Conservation (phyloP, 768 basidiomycete species). For the Macrolepiota albuminosa region DNA sequence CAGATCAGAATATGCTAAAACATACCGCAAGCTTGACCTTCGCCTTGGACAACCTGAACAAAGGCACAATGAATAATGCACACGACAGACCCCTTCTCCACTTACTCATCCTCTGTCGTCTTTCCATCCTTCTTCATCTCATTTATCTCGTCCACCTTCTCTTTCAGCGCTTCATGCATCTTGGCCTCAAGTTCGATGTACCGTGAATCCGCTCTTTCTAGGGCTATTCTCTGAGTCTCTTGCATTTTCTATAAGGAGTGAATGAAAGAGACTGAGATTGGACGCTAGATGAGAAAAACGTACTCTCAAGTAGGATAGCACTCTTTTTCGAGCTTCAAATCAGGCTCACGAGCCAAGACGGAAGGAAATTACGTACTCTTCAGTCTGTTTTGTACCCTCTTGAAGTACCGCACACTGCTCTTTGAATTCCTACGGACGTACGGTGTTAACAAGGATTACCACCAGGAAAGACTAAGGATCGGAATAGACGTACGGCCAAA, state of each 20-base stretch:
- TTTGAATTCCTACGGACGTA: background rate
- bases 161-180: background rate
- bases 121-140: background rate
- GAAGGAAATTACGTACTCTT: background rate
- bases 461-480: background rate
- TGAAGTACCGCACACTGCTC: background rate
- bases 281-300: background rate
- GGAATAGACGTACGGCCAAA: slow-evolving; percentile 3
- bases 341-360: too few species aligned
- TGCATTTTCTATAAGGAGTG: background rate
- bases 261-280: background rate
- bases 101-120: background rate
- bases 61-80: background rate
- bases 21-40: background rate
- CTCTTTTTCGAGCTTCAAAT: background rate
- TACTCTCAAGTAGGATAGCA: background rate
- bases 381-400: background rate
- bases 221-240: background rate
- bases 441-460: background rate
- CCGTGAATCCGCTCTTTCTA: background rate
- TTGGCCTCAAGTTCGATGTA: background rate
- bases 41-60: background rate
- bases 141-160: background rate
- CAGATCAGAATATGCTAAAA: background rate
- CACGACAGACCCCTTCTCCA: background rate